phyloP scores from a whole-genome alignment of 257 asterid species.

The Jacaranda mimosifolia region DNA sequence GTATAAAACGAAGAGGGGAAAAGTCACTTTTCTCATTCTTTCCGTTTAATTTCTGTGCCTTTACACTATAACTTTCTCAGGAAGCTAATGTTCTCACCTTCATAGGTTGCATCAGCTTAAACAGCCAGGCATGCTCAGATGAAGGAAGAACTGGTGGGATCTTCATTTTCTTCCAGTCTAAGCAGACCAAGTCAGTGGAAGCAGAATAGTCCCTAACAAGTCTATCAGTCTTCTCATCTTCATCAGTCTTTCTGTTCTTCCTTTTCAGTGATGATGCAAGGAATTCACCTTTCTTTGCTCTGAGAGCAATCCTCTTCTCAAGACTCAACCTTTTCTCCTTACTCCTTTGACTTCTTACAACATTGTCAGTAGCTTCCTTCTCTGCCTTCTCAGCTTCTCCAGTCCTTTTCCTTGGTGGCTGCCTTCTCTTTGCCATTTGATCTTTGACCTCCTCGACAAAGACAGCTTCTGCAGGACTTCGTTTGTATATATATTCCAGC shows the following conservation, averaged over 20 bases:
- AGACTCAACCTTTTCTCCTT: slow-evolving; percentile 63
- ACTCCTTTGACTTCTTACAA: slow-evolving; percentile 52
- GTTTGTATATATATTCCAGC: slow-evolving; percentile 66
- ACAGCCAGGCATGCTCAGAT: slow-evolving; percentile 76
- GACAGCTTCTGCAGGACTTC: slow-evolving; percentile 49
- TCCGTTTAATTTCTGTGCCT: slow-evolving; percentile 9
- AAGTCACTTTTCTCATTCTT: background rate
- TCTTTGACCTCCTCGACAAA: slow-evolving; percentile 47
- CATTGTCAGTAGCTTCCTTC: slow-evolving; percentile 35
- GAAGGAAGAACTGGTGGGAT: slow-evolving; percentile 81
- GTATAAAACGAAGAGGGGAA: background rate
- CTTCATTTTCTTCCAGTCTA: slow-evolving; percentile 83
- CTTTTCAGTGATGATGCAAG: slow-evolving; percentile 38
- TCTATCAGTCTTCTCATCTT: slow-evolving; percentile 53
- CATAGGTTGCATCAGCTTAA: slow-evolving; percentile 76
- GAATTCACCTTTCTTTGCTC: slow-evolving; percentile 46
- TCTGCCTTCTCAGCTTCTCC: slow-evolving; percentile 44
- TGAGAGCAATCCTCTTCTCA: slow-evolving; percentile 66
- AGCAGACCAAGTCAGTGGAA: slow-evolving; percentile 57
- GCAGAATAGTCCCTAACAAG: slow-evolving; percentile 73
- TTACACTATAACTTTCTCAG: background rate
- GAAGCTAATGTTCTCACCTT: slow-evolving; percentile 53
- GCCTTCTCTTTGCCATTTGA: slow-evolving; percentile 43
- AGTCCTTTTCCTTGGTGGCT: slow-evolving; percentile 44
- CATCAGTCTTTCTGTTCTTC: slow-evolving; percentile 38